phyloP scores from a whole-genome alignment of 169 alveolate genomes.

The Theileria annulata region DNA sequence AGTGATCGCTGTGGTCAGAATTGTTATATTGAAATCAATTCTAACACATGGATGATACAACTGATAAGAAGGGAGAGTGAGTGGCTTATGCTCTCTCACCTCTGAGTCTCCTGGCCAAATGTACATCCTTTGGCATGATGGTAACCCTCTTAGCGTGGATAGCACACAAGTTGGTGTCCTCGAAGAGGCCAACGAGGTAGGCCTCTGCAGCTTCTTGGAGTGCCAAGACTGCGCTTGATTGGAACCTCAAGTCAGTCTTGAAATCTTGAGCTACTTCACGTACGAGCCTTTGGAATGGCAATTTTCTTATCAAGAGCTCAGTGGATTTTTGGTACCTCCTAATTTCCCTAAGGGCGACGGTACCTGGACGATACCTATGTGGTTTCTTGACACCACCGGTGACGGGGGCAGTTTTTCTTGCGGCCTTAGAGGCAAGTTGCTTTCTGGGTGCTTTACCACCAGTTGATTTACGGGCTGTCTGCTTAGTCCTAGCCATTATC shows the following conservation, averaged over 20 bases:
- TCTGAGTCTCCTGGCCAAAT: slow-evolving; percentile 98
- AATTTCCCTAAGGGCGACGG: slow-evolving; percentile 98
- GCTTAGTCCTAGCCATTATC: slow-evolving; percentile 96
- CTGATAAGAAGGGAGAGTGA: slow-evolving; percentile 39
- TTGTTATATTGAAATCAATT: background rate
- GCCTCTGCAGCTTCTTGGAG: slow-evolving; percentile 99
- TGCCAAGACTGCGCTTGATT: slow-evolving; percentile 97
- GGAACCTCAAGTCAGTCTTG: slow-evolving; percentile 98
- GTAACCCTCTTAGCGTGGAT: slow-evolving; percentile 99
- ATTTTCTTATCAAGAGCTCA: slow-evolving; percentile 95
- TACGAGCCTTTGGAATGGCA: slow-evolving; percentile 98
- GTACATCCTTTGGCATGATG: slow-evolving; percentile 98
- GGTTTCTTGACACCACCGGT: slow-evolving; percentile 92
- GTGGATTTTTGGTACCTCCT: slow-evolving; percentile 96
- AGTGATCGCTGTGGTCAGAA: background rate
- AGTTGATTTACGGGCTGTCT: slow-evolving; percentile 95
- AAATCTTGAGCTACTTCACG: slow-evolving; percentile 96
- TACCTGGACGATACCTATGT: slow-evolving; percentile 97
- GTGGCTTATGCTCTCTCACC: slow-evolving; percentile 91
- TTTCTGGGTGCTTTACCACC: slow-evolving; percentile 97
- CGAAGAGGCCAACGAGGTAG: slow-evolving; percentile 97
- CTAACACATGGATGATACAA: background rate
- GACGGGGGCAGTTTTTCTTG: slow-evolving; percentile 92
- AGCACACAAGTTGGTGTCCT: slow-evolving; percentile 99
- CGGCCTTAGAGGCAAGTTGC: slow-evolving; percentile 94